A percentile compares a stretch with the other conserved stretches of the same genome.
Conservation (phyloP, 495 filamentous ascomycete species). For the Lineolata rhizophorae region DNA sequence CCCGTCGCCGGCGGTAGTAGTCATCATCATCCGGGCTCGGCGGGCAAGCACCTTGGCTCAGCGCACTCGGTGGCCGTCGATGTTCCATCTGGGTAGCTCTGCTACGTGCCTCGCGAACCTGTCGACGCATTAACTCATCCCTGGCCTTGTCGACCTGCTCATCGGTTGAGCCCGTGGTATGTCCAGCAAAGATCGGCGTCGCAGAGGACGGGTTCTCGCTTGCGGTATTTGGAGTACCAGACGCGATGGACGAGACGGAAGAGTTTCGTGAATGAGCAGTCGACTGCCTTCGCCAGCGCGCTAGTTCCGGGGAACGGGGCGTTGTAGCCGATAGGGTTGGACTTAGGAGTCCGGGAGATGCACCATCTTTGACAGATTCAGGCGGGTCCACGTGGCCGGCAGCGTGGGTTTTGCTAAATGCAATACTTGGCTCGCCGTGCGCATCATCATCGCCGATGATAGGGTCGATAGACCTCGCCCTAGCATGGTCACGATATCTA, state of each 20-base stretch:
- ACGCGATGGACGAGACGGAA: conserved; percentile 10
- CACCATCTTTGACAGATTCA: conserved; percentile 11
- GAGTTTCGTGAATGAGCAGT: too few relatives aligned
- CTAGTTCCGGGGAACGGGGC: not conserved
- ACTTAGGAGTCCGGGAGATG: conserved; percentile 6
- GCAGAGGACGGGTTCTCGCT: too few relatives aligned
- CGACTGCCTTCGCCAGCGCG: too few relatives aligned
- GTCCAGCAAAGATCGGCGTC: too few relatives aligned
- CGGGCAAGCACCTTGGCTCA: conserved; percentile 14
- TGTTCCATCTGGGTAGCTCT: too few relatives aligned
- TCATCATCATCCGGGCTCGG: conserved; percentile 19
- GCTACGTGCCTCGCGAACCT: conserved; percentile 7
- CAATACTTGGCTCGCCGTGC: conserved; percentile 18
- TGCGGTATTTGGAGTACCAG: too few relatives aligned
- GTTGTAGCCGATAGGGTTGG: conserved; percentile 4
- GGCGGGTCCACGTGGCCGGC: conserved; percentile 18
- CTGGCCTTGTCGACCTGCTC: conserved; percentile 16
- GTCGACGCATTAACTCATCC: conserved; percentile 13
- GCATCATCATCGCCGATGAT: conserved; percentile 19
- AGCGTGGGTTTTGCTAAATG: conserved; percentile 16
- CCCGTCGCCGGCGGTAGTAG: conserved; percentile 3
- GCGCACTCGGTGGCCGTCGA: conserved; percentile 3
- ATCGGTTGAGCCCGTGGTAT: conserved; percentile 6
- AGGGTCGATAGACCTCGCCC: conserved; percentile 24
- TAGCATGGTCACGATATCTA: conserved; percentile 23